Percentiles rank a stretch among this genome's conserved stretches.
Conservation (phyloP, 2,329 filamentous ascomycete species). For the Cladosporium sp. region DNA sequence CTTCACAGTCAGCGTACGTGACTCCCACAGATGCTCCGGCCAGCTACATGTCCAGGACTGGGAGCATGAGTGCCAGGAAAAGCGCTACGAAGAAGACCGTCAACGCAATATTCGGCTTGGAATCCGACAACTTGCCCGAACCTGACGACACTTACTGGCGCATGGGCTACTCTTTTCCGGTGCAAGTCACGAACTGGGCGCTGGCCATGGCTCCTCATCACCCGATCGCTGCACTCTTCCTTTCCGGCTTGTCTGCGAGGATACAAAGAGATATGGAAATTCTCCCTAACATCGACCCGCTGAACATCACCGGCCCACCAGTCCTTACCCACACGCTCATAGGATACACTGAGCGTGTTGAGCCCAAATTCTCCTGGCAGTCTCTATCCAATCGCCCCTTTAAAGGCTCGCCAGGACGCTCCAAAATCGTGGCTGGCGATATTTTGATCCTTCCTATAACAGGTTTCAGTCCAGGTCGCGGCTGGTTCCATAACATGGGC, state of each 20-base stretch:
- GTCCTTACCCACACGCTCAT: slow-evolving; percentile 8
- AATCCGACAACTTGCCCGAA: slow-evolving; percentile 17
- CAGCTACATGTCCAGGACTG: background rate
- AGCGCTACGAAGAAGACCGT: background rate
- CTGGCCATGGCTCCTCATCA: slow-evolving; percentile 17
- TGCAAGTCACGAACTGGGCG: slow-evolving; percentile 20
- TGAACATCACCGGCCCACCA: slow-evolving; percentile 19
- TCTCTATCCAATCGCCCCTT: slow-evolving; percentile 1
- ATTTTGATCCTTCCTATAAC: slow-evolving; percentile 18
- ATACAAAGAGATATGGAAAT: background rate
- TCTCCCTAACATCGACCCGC: slow-evolving; percentile 12
- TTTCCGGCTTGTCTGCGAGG: background rate
- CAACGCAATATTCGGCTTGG: slow-evolving; percentile 18
- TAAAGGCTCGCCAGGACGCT: background rate
- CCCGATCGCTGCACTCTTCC: background rate
- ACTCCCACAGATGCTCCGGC: background rate
- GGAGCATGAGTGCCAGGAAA: background rate
- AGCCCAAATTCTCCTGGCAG: slow-evolving; percentile 10
- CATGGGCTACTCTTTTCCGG: slow-evolving; percentile 18
- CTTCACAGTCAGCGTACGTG: background rate
- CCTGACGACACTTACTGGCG: slow-evolving; percentile 19
- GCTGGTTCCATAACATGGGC: slow-evolving; percentile 18
- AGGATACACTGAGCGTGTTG: background rate
- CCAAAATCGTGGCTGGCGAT: slow-evolving; percentile 13
- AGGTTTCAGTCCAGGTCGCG: slow-evolving; percentile 19